Evolutionary conservation across 768 basidiomycete species (phyloP), one percentile per base, ranked within the genome.

Genomic region (Mycena venus): DNA sequence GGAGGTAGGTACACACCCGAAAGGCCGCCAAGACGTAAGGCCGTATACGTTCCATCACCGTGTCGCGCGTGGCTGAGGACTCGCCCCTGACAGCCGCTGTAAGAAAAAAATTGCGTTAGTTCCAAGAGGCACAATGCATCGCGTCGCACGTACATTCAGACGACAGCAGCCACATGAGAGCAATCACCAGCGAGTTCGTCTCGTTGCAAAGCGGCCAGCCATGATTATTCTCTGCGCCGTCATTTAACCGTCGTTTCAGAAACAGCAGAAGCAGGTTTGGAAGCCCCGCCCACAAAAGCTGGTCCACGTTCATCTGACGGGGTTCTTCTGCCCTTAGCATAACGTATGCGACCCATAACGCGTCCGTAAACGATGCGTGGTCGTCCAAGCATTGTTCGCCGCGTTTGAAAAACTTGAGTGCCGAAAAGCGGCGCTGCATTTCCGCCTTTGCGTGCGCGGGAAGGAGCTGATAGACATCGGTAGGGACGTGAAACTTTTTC

Each of bases 291-390:
- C 85, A 84, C 59, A 84, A 77, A 17, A 91, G 82, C 72, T 89
- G 90, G 61, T 83, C 83, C 44, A 84, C 76, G 77, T 91, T 91
- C 73, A 84, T 86, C 58, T 84, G 86, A 29, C 82, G 83, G 14
- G 81, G 78, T 65, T 86, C 88, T 31, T 90, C 87, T 73, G 92
- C 91, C 36, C 91, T 85, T 49, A 91, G 82, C 90, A 93, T 91
- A 40, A 88, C 79, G 77, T 89, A 91, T 63, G 89, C 86, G 0
- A 86, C 86, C 83, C 89, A 89, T 34, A 93, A 79, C 14, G 86
- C 87, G 69, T 89, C 86, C 0, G 81, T 83, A 11, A 90, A 78
- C 19, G 75, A 67, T 32, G 85, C 80, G 70, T 85, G 77, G 74
- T 85, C 80, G 32, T 88, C 68, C 3, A 70, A n/a, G 40, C 63